These are phyloP conservation scores for Yarrowia phangngaensis DNA, from an alignment of 805 yeast genomes.

Conservation along the genomic window DNA sequence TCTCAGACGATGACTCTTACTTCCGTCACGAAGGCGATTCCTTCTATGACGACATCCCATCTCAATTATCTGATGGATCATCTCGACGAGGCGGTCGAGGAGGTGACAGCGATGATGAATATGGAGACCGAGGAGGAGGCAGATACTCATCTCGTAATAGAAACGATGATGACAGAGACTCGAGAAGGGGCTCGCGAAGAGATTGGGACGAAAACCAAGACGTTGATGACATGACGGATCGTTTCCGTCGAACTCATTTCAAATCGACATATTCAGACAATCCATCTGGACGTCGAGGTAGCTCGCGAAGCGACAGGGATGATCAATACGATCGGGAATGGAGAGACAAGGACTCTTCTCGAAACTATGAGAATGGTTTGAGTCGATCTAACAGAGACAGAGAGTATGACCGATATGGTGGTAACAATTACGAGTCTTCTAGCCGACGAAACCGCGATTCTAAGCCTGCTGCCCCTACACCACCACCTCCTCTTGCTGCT, in stretches of 20 bases:
- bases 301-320: constrained; percentile 43
- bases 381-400: constrained; percentile 4
- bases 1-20: constrained; percentile 45
- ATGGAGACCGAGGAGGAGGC: constrained; percentile 32
- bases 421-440: not conserved
- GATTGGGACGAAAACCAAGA: constrained; percentile 30
- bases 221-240: constrained; percentile 41
- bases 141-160: constrained; percentile 20
- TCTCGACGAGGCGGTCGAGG: constrained; percentile 13
- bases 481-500: constrained; percentile 25
- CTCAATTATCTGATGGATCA: constrained; percentile 56
- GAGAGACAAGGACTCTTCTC: constrained; percentile 25
- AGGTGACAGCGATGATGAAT: constrained; percentile 30
- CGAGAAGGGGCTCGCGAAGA: constrained; percentile 17
- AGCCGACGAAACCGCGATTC: not conserved
- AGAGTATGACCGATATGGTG: constrained; percentile 11
- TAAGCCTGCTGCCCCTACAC: constrained; percentile 27
- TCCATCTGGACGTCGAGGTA: constrained; percentile 45
- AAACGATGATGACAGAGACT: constrained; percentile 1
- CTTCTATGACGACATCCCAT: constrained; percentile 72
- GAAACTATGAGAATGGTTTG: constrained; percentile 29
- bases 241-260: constrained; percentile 39
- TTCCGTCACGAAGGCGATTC: constrained; percentile 59
- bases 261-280: constrained; percentile 43
- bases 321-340: constrained; percentile 19